Evolutionary conservation across 345 rosid species (phyloP).

Genomic region (Rhizophora mangle): DNA sequence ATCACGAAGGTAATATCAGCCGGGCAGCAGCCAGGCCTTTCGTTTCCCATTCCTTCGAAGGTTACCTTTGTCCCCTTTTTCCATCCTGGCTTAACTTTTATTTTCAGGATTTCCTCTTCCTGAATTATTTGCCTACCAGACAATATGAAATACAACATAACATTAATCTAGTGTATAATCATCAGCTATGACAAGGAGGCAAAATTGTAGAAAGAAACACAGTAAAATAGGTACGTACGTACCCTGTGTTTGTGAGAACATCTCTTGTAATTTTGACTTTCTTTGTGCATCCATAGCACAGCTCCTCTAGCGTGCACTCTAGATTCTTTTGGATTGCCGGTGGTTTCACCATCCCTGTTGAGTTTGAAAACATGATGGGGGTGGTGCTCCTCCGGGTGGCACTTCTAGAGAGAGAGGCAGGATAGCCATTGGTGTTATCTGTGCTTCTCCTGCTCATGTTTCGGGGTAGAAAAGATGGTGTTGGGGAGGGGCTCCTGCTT

Average conservation of each 20-base stretch:
- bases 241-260: slow-evolving; percentile 61
- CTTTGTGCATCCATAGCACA: slow-evolving; percentile 73
- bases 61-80: slow-evolving; percentile 72
- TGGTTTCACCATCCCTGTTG: slow-evolving; percentile 54
- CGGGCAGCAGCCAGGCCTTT: slow-evolving; percentile 52
- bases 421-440: slow-evolving; percentile 17
- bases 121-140: slow-evolving; percentile 42
- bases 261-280: slow-evolving; percentile 77
- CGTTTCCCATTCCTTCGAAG: slow-evolving; percentile 77
- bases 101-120: slow-evolving; percentile 59
- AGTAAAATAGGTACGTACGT: slow-evolving; percentile 24
- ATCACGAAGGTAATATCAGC: slow-evolving; percentile 65
- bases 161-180: no score
- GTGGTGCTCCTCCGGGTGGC: slow-evolving; percentile 23
- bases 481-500: slow-evolving; percentile 15
- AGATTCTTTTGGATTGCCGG: slow-evolving; percentile 55
- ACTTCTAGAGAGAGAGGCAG: slow-evolving; percentile 33
- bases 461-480: slow-evolving; percentile 1
- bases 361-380: slow-evolving; percentile 75
- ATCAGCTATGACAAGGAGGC: no score
- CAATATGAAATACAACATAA: not conserved
- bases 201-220: not conserved
- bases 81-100: slow-evolving; percentile 90
- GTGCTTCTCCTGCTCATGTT: slow-evolving; percentile 12
- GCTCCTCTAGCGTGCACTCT: slow-evolving; percentile 80